Conservation (phyloP, 2,329 filamentous ascomycete species). For the Colletotrichum tropicicola region DNA sequence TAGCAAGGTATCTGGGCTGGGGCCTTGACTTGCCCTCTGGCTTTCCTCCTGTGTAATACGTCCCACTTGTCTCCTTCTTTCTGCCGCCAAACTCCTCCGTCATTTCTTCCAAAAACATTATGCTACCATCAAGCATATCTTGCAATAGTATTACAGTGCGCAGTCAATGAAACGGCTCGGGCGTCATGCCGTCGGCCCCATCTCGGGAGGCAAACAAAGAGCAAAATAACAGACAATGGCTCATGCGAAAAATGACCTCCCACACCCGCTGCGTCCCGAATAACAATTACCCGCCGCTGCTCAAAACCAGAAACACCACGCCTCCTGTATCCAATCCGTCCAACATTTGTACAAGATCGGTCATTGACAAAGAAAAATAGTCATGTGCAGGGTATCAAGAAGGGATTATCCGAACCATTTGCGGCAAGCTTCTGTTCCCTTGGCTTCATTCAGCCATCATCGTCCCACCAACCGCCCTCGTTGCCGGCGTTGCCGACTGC, state of each 20-base stretch:
- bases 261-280: conserved; percentile 15
- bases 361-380: conserved; percentile 25
- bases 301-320: conserved; percentile 9
- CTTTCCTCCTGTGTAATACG: neutral
- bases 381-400: conserved; percentile 31
- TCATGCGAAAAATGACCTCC: conserved; percentile 3
- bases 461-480: conserved; percentile 49
- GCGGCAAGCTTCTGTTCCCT: neutral
- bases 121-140: conserved; percentile 3
- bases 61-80: neutral
- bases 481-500: conserved; percentile 45
- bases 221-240: neutral
- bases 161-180: neutral
- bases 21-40: no score
- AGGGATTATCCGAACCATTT: conserved; percentile 21
- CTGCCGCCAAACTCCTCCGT: neutral
- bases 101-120: conserved; percentile 4
- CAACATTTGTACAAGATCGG: conserved; percentile 14
- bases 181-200: neutral
- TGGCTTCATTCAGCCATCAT: conserved; percentile 39
- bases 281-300: neutral
- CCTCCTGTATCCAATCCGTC: conserved; percentile 8
- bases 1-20: neutral
- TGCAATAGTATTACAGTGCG: conserved; percentile 19
- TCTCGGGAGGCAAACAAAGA: neutral